Conservation (phyloP, 2,329 filamentous ascomycete species). For the Sordariomycetes sp. region DNA sequence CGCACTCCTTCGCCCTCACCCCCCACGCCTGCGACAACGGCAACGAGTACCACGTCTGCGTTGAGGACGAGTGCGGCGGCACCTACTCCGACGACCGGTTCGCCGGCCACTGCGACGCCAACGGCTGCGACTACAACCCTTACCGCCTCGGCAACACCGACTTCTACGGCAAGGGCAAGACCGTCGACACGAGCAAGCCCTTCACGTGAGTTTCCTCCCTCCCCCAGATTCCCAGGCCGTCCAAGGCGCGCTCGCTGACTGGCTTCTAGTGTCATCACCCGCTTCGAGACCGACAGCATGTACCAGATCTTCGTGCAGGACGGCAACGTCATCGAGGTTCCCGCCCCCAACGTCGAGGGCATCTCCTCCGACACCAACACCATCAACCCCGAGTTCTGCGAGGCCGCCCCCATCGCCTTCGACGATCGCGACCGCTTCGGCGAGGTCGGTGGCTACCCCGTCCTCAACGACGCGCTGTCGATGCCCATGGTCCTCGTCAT, state of each 20-base stretch:
- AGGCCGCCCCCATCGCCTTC: constrained; percentile 39
- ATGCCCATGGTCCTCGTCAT: constrained; percentile 53
- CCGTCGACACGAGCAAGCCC: constrained; percentile 40
- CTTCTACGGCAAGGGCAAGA: constrained; percentile 47
- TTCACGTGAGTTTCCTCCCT: constrained; percentile 23
- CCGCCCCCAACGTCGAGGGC: constrained; percentile 15
- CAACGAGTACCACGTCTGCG: constrained; percentile 21
- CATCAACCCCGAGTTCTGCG: constrained; percentile 45
- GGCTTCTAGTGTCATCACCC: constrained; percentile 47
- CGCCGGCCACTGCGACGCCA: constrained; percentile 45
- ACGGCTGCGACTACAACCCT: constrained; percentile 53
- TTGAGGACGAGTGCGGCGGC: constrained; percentile 26
- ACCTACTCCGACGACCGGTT: constrained; percentile 36
- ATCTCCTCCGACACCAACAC: constrained; percentile 46
- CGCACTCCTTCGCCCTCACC: constrained; percentile 39
- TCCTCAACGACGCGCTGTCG: constrained; percentile 39
- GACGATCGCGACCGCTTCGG: constrained; percentile 36
- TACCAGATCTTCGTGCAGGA: constrained; percentile 48
- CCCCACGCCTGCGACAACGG: constrained; percentile 38
- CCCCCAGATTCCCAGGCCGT: neutral
- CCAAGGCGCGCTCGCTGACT: too few relatives aligned
- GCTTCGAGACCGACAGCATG: constrained; percentile 37
- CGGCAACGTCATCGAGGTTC: constrained; percentile 35
- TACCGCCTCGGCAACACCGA: constrained; percentile 46
- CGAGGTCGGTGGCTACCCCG: constrained; percentile 38